phyloP scores from a whole-genome alignment of 768 basidiomycete genomes.

The Rhizopogon salebrosus region DNA sequence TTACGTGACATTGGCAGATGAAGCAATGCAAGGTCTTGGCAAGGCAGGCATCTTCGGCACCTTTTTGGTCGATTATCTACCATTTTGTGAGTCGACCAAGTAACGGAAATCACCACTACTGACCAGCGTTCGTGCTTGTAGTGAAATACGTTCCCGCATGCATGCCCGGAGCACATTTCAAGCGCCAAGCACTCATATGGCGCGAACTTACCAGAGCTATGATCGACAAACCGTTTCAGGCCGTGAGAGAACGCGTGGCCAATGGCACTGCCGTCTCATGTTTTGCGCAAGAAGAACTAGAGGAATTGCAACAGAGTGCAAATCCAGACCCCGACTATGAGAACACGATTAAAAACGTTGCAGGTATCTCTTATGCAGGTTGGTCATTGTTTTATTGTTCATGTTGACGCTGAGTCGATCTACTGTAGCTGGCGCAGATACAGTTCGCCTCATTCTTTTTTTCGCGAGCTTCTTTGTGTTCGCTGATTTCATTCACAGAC shows the following conservation, averaged over 20 bases:
- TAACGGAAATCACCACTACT: background rate
- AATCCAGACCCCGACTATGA: conserved; percentile 30
- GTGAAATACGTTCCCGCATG: conserved; percentile 47
- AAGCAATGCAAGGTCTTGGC: conserved; percentile 30
- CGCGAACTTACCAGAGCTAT: conserved; percentile 23
- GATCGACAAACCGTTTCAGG: conserved; percentile 31
- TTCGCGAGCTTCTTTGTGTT: conserved; percentile 21
- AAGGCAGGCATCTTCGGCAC: conserved; percentile 38
- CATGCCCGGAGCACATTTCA: conserved; percentile 46
- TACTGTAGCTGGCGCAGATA: conserved; percentile 19
- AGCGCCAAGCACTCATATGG: conserved; percentile 41
- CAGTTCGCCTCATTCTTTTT: conserved; percentile 10
- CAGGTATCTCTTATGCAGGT: conserved; percentile 46
- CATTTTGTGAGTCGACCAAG: conserved; percentile 19
- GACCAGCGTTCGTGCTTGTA: background rate
- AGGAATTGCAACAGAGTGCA: conserved; percentile 22
- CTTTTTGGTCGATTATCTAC: conserved; percentile 36
- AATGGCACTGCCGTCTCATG: conserved; percentile 30
- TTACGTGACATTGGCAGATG: conserved; percentile 36
- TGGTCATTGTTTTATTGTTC: conserved; percentile 7
- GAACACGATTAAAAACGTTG: conserved; percentile 44
- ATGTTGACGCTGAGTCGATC: conserved; percentile 4
- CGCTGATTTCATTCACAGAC: conserved; percentile 33
- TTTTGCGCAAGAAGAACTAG: conserved; percentile 39
- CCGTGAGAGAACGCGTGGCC: conserved; percentile 44